A percentile compares a stretch with the other conserved stretches of the same genome.
Evolutionary conservation across 352 stramenopile species (phyloP).

Genomic region (Phytophthora syringae): DNA sequence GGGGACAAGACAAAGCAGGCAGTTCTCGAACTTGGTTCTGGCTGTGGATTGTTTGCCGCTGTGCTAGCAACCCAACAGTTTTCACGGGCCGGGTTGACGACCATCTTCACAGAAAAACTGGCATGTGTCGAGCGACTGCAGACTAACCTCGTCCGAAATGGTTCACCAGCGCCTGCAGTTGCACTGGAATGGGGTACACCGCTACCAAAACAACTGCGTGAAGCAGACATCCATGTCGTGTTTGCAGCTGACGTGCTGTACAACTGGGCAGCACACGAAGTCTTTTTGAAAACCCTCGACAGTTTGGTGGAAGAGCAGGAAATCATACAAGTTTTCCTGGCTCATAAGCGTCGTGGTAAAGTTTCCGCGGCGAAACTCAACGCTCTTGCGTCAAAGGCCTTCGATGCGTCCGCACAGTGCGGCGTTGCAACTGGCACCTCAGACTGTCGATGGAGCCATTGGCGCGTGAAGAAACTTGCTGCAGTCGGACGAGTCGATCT

Average conservation of each 20-base stretch:
- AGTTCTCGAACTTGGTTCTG: slow-evolving; percentile 56
- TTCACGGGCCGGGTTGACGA: not conserved
- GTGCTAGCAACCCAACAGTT: slow-evolving; percentile 19
- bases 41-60: slow-evolving; percentile 56
- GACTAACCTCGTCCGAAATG: slow-evolving; percentile 43
- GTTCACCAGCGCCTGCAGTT: slow-evolving; percentile 1
- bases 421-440: not conserved
- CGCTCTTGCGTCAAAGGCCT: slow-evolving; percentile 19
- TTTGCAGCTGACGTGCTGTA: slow-evolving; percentile 73
- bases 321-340: slow-evolving; percentile 39
- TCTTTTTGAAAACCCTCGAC: slow-evolving; percentile 47
- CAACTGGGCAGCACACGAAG: slow-evolving; percentile 58
- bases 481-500: slow-evolving; percentile 19
- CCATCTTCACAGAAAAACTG: slow-evolving; percentile 44
- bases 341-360: slow-evolving; percentile 60
- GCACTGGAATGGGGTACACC: slow-evolving; percentile 45
- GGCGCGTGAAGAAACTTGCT: slow-evolving; percentile 22
- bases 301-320: not conserved
- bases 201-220: not conserved
- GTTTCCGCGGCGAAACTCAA: slow-evolving; percentile 37
- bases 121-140: slow-evolving; percentile 37
- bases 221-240: slow-evolving; percentile 28
- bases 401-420: slow-evolving; percentile 1
- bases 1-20: not conserved
- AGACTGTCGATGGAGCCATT: slow-evolving; percentile 34